Percentiles rank a stretch among this genome's conserved stretches.
phyloP scores from a whole-genome alignment of 2,329 filamentous ascomycete species.

The Colletotrichum shisoi region DNA sequence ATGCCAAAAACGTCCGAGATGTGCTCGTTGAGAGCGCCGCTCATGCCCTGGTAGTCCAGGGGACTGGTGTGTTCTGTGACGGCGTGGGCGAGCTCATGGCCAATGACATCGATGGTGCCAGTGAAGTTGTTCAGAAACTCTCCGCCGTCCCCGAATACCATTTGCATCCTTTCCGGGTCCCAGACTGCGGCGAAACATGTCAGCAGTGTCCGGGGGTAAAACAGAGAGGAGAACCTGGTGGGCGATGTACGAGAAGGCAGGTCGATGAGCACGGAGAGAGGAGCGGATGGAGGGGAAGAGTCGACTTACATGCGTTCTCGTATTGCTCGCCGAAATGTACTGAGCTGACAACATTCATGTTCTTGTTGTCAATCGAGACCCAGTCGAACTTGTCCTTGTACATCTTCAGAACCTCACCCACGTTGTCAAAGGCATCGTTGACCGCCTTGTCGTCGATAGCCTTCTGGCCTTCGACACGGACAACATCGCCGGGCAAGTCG shows the following conservation, averaged over 20 bases:
- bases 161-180: constrained; percentile 58
- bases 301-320: constrained; percentile 59
- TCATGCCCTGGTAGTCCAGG: constrained; percentile 60
- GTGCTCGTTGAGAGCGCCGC: constrained; percentile 65
- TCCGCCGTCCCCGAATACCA: constrained; percentile 66
- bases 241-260: no score
- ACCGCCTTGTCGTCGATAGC: constrained; percentile 53
- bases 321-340: constrained; percentile 61
- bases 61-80: constrained; percentile 60
- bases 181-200: constrained; percentile 51
- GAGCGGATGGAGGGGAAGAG: neutral
- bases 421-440: constrained; percentile 61
- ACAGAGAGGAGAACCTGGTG: neutral
- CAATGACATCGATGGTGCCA: constrained; percentile 63
- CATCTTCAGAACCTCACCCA: constrained; percentile 59
- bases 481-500: constrained; percentile 53
- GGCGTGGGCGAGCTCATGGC: constrained; percentile 65
- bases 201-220: neutral
- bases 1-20: constrained; percentile 65
- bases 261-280: neutral
- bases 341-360: constrained; percentile 59
- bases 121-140: constrained; percentile 62
- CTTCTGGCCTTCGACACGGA: constrained; percentile 55
- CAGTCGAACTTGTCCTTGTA: constrained; percentile 60
- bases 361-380: constrained; percentile 61